phyloP scores from a whole-genome alignment of 192 early-diverging fungal genomes.

The Coemansia sp. region DNA sequence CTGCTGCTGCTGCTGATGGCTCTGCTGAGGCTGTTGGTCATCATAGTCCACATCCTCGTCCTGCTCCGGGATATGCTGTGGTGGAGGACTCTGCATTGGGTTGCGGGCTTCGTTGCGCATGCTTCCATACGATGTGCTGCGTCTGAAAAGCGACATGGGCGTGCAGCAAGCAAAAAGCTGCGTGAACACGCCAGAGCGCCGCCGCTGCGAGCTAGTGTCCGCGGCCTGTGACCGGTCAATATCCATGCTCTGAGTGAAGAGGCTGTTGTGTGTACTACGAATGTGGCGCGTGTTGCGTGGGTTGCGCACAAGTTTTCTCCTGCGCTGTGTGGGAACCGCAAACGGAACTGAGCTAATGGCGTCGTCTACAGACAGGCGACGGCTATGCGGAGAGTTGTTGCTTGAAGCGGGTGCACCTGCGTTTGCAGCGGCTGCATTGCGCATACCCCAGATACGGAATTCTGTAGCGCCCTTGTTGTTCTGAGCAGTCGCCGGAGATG shows the following conservation, averaged over 20 bases:
- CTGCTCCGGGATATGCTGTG: slow-evolving; percentile 9
- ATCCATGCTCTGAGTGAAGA: slow-evolving; percentile 51
- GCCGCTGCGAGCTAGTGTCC: slow-evolving; percentile 24
- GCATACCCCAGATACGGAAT: slow-evolving; percentile 35
- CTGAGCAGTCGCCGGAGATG: slow-evolving; percentile 13
- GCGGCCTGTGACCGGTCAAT: slow-evolving; percentile 35
- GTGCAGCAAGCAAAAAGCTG: slow-evolving; percentile 51
- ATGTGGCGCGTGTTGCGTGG: slow-evolving; percentile 48
- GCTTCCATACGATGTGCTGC: slow-evolving; percentile 44
- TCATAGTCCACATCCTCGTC: not conserved
- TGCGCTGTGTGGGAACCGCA: slow-evolving; percentile 27
- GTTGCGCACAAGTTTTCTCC: slow-evolving; percentile 51
- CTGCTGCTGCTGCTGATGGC: slow-evolving; percentile 13
- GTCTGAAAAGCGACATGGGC: slow-evolving; percentile 48
- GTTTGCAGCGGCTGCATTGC: slow-evolving; percentile 18
- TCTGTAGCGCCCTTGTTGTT: slow-evolving; percentile 47
- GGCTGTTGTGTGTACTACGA: slow-evolving; percentile 32
- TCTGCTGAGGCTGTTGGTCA: slow-evolving; percentile 5
- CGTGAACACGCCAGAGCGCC: slow-evolving; percentile 29
- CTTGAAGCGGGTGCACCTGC: slow-evolving; percentile 5
- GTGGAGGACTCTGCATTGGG: slow-evolving; percentile 12
- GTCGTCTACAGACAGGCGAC: slow-evolving; percentile 38
- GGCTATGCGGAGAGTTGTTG: slow-evolving; percentile 17
- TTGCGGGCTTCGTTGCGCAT: slow-evolving; percentile 40
- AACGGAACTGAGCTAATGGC: slow-evolving; percentile 11